phyloP scores from a whole-genome alignment of 2,329 filamentous ascomycete species.

The Macroventuria anomochaeta region DNA sequence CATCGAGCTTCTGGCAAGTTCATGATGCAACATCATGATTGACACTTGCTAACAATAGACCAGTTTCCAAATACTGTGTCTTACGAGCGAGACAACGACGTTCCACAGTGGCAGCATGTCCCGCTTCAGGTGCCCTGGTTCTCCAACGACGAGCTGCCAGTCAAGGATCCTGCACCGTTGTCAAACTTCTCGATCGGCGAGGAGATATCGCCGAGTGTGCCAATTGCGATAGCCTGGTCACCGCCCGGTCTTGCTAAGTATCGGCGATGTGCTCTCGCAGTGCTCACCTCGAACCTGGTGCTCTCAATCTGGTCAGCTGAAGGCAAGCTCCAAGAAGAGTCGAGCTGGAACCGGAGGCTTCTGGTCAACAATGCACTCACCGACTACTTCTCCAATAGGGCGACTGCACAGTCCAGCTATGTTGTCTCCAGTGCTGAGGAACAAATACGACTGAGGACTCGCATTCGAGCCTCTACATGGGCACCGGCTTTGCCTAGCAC shows the following conservation, averaged over 20 bases:
- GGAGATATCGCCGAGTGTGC: constrained; percentile 62
- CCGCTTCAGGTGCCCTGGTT: constrained; percentile 60
- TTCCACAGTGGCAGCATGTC: constrained; percentile 46
- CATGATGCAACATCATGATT: not conserved
- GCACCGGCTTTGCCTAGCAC: constrained; percentile 33
- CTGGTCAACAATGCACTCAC: constrained; percentile 60
- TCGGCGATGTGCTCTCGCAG: constrained; percentile 60
- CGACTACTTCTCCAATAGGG: constrained; percentile 43
- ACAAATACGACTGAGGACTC: constrained; percentile 44
- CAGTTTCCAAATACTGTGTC: constrained; percentile 46
- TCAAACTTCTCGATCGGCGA: constrained; percentile 63
- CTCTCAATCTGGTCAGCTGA: constrained; percentile 63
- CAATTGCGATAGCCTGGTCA: constrained; percentile 63
- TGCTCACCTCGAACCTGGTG: constrained; percentile 63
- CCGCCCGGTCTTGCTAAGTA: constrained; percentile 62
- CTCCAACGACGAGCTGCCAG: constrained; percentile 56
- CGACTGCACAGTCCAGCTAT: constrained; percentile 22
- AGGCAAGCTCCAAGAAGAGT: constrained; percentile 49
- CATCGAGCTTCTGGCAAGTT: constrained; percentile 59
- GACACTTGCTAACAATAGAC: constrained; percentile 4
- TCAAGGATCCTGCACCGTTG: constrained; percentile 55
- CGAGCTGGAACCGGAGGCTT: constrained; percentile 59
- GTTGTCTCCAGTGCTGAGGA: constrained; percentile 36
- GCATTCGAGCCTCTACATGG: constrained; percentile 54
- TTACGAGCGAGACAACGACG: constrained; percentile 37